Evolutionary conservation across 202 grass and related monocot species (phyloP).

Genomic region (Schoenoplectus tabernaemontani): DNA sequence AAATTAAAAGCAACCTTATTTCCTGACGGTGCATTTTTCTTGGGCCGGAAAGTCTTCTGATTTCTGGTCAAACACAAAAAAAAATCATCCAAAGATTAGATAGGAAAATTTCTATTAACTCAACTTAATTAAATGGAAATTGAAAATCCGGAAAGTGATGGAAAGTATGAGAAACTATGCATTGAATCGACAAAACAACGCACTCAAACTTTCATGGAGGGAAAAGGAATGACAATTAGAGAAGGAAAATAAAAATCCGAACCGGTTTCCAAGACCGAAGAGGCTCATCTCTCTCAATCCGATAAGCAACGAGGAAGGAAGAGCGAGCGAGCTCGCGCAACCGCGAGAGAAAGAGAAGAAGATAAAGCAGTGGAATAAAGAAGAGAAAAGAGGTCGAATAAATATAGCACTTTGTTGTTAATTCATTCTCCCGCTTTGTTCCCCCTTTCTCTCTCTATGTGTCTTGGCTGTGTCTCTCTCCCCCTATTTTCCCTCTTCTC

Average conservation of each 20-base stretch:
- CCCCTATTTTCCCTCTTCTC: not conserved
- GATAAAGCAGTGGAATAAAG: constrained; percentile 13
- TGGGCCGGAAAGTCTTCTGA: constrained; percentile 71
- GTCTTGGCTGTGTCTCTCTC: no score
- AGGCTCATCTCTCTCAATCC: constrained; percentile 23
- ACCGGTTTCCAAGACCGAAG: constrained; percentile 30
- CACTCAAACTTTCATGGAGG: not conserved
- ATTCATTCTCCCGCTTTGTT: constrained; percentile 6
- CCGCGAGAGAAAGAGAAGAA: constrained; percentile 16
- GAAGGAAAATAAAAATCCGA: not conserved
- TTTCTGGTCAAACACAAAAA: constrained; percentile 32
- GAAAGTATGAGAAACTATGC: not conserved
- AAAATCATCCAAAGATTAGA: not conserved
- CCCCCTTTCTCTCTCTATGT: not conserved
- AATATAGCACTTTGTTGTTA: constrained; percentile 14
- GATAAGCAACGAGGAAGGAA: not conserved
- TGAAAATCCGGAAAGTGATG: not conserved
- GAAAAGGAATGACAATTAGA: not conserved
- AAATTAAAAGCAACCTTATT: constrained; percentile 40
- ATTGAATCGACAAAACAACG: not conserved
- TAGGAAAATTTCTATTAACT: not conserved
- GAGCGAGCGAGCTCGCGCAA: not conserved
- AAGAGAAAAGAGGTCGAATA: not conserved
- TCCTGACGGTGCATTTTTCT: constrained; percentile 60
- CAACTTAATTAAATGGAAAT: not conserved